These are phyloP conservation scores for Kwoniella shandongensis DNA, from an alignment of 768 basidiomycete genomes.

Conservation along the genomic window DNA sequence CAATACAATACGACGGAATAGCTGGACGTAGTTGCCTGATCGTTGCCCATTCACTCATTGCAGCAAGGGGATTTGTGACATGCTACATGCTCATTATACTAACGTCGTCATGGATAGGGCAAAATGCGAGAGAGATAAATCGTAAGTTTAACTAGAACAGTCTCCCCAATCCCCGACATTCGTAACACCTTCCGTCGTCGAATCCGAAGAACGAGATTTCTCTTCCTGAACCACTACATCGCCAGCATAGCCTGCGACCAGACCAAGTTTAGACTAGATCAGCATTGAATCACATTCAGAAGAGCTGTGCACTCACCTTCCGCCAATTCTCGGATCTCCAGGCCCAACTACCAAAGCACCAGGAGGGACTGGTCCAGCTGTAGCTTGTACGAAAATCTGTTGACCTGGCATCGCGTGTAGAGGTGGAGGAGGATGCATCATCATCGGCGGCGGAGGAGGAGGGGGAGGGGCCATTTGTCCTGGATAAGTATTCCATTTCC, in stretches of 20 bases:
- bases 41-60: too few relatives aligned
- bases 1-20: too few relatives aligned
- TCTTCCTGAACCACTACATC: conserved; percentile 41
- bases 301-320: conserved; percentile 25
- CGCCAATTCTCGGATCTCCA: conserved; percentile 48
- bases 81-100: too few relatives aligned
- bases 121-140: too few relatives aligned
- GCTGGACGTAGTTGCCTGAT: too few relatives aligned
- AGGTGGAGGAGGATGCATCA: conserved; percentile 16
- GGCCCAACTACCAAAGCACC: conserved; percentile 39
- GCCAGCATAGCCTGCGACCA: conserved; percentile 32
- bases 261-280: not conserved
- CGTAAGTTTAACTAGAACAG: conserved; percentile 24
- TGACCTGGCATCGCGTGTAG: conserved; percentile 10
- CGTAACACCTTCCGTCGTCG: conserved; percentile 38
- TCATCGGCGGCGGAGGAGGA: conserved; percentile 23
- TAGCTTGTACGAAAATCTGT: conserved; percentile 29
- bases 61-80: too few relatives aligned
- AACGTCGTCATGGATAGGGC: too few relatives aligned
- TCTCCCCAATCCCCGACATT: conserved; percentile 42
- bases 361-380: conserved; percentile 25
- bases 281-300: not conserved
- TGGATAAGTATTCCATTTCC: conserved; percentile 33
- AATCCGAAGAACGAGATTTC: conserved; percentile 40
- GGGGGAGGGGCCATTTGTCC: conserved; percentile 20